These are phyloP conservation scores for Mycena venus DNA, from an alignment of 768 basidiomycete genomes.

Conservation along the genomic window DNA sequence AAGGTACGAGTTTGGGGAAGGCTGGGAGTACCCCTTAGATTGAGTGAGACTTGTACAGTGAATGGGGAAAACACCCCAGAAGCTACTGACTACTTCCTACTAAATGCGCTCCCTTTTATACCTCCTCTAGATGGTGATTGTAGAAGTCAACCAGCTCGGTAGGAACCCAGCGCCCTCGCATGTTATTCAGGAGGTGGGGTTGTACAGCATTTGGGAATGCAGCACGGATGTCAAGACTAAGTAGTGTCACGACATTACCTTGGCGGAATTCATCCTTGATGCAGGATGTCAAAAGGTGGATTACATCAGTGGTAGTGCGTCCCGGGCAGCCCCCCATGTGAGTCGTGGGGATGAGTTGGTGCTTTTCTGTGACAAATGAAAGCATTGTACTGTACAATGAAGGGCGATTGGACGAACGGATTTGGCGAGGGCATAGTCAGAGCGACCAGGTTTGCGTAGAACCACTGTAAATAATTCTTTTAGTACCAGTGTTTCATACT, in stretches of 20 bases:
- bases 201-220: background rate
- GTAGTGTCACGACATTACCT: background rate
- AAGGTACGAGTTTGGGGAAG: no score
- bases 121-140: no score
- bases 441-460: constrained; percentile 39
- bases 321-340: constrained; percentile 35
- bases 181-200: background rate
- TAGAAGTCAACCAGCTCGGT: background rate
- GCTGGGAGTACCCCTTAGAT: no score
- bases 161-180: background rate
- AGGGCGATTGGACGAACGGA: constrained; percentile 42
- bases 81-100: no score
- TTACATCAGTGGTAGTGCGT: constrained; percentile 24
- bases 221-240: background rate
- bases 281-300: background rate
- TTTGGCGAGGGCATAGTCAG: constrained; percentile 35
- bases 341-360: constrained; percentile 20
- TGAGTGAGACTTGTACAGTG: no score
- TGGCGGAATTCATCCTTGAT: background rate
- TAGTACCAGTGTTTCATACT: constrained; percentile 21
- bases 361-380: constrained; percentile 18
- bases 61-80: no score
- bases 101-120: no score
- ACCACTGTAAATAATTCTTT: constrained; percentile 34
- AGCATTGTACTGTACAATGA: constrained; percentile 27